Base-by-base conservation (phyloP, 768 basidiomycete species). In the Lyophyllum atratum region DNA sequence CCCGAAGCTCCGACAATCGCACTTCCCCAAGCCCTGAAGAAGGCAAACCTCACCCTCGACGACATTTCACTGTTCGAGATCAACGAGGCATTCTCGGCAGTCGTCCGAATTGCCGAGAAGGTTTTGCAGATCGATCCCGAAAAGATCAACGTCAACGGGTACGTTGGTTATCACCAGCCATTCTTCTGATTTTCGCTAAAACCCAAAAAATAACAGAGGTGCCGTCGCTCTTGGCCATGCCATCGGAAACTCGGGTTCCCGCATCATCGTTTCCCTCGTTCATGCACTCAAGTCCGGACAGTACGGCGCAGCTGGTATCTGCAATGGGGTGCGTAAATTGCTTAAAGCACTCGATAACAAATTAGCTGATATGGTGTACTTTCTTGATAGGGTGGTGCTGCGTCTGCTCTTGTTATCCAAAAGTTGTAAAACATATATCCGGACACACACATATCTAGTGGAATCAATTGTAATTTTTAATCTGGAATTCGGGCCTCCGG, bases 71-170 rank as follows among this genome's bases (percentile, higher is more conserved):
- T 90, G 48, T 99, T 93, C 70, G 97, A 99, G 73, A 85, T 98
- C 72, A 99, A 99, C 72, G 96, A 99, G 73, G 96, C 96, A 25
- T 99, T 98, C 83, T 95, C 94, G 1, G 91, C 91, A 46, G 96
- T 98, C 63, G 89, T 92, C 63, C 84, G 89, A 49, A 89, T 96
- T 51, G 91, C 90, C 2, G 93, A 97, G 76, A 90, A 98, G 76
- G 80, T 93, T 19, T 82, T 96, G 61, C 79, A 80, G 54, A 81
- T 99, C 61, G 89, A 93, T 72, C 83, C 91, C 28, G 83, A 85
- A 52, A 98, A 95, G 79, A 84, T 98, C 70, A 98, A 99, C 69
- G 79, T 90, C 49, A 84, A 93, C 66, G 93, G 92, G 92, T 91
- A 71, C 26, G 87, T 76, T 21, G 52, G 33, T 45, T 45, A 37